Conservation (phyloP, 805 yeast genomes). For the Metschnikowia gelsemii region DNA sequence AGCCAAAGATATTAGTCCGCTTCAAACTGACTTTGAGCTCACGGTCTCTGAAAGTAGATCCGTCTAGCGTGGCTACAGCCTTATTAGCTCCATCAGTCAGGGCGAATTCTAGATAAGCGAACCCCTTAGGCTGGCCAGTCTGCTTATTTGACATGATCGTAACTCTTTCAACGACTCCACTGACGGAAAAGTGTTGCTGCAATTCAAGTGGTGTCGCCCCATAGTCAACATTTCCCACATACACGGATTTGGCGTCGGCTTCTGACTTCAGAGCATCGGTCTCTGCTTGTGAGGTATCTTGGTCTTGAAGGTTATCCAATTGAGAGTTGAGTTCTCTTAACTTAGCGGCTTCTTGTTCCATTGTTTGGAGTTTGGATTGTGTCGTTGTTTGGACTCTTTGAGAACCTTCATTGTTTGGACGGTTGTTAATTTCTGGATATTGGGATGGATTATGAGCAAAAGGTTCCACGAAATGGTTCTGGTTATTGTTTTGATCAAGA, state of each 20-base stretch:
- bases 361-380: no score
- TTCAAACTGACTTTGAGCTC: slow-evolving; percentile 72
- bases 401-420: no score
- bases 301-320: slow-evolving; percentile 11
- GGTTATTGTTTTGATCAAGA: no score
- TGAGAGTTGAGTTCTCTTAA: slow-evolving; percentile 56
- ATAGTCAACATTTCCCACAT: slow-evolving; percentile 84
- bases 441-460: no score
- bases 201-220: slow-evolving; percentile 76
- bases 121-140: slow-evolving; percentile 84
- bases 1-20: slow-evolving; percentile 80
- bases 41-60: slow-evolving; percentile 64
- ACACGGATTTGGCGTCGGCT: slow-evolving; percentile 73
- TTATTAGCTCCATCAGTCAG: slow-evolving; percentile 60
- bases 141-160: slow-evolving; percentile 70
- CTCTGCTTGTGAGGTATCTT: slow-evolving; percentile 33
- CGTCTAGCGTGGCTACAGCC: slow-evolving; percentile 64
- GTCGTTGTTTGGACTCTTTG: no score
- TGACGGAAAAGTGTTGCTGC: slow-evolving; percentile 66
- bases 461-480: no score
- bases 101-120: slow-evolving; percentile 83
- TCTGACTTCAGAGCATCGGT: slow-evolving; percentile 31
- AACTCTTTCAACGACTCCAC: slow-evolving; percentile 76
- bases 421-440: background rate
- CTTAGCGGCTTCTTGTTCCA: slow-evolving; percentile 63